Percentiles rank a stretch among this genome's conserved stretches.
Conservation (phyloP, 2,329 filamentous ascomycete genomes). For the Penicillium sp. region DNA sequence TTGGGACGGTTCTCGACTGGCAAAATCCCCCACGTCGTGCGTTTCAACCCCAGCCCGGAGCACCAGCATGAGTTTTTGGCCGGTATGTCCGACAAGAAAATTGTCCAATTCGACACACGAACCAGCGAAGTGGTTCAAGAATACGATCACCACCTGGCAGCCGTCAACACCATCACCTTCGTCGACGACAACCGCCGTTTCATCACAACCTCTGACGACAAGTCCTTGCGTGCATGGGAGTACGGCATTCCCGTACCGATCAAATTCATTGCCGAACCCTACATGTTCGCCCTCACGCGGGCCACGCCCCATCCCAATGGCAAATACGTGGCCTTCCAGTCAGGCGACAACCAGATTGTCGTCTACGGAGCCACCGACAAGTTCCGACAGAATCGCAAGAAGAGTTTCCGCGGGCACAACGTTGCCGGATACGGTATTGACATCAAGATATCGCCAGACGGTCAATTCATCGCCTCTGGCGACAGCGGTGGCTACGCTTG, state of each 20-base stretch:
- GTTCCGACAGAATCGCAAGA: conserved; percentile 96
- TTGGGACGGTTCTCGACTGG: conserved; percentile 86
- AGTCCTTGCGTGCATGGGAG: conserved; percentile 94
- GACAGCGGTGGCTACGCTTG: conserved; percentile 87
- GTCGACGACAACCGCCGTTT: conserved; percentile 92
- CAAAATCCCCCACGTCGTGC: conserved; percentile 90
- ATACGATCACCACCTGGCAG: conserved; percentile 97
- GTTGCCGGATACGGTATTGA: conserved; percentile 93
- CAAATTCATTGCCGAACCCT: conserved; percentile 95
- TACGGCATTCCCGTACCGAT: conserved; percentile 98
- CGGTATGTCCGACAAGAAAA: conserved; percentile 98
- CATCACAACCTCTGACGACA: conserved; percentile 97
- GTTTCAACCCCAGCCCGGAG: conserved; percentile 80
- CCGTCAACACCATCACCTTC: conserved; percentile 96
- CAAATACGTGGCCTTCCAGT: conserved; percentile 93
- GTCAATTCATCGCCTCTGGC: conserved; percentile 83
- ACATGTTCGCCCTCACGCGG: conserved; percentile 95
- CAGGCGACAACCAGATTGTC: conserved; percentile 91
- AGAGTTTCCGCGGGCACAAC: conserved; percentile 93
- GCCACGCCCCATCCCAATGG: conserved; percentile 80
- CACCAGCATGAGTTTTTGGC: conserved; percentile 87
- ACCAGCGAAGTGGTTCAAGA: conserved; percentile 84
- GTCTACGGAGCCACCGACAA: conserved; percentile 94
- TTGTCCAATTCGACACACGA: conserved; percentile 91
- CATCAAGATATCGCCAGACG: conserved; percentile 82